Percentiles rank a stretch among this genome's conserved stretches.
These are phyloP conservation scores for Quillaja saponaria DNA, from an alignment of 306 rosid species.

Conservation along the genomic window DNA sequence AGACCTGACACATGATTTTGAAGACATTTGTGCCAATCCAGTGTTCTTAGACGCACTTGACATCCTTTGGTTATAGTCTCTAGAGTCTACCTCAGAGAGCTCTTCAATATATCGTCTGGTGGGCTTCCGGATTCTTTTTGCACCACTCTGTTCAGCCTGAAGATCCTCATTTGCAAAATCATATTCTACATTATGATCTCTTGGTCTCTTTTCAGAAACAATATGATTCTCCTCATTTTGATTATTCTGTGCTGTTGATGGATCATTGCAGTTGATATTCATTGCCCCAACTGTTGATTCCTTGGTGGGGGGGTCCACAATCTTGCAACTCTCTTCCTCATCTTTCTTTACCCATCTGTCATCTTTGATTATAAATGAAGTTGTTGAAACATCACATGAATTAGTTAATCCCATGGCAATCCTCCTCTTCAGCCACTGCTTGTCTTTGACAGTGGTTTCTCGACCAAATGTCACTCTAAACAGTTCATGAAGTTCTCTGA, in stretches of 20 bases:
- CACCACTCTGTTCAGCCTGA: conserved; percentile 56
- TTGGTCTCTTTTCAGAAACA: conserved; percentile 44
- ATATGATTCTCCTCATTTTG: conserved; percentile 48
- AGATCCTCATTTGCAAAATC: conserved; percentile 53
- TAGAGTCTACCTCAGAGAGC: conserved; percentile 76
- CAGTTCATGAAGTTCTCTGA: conserved; percentile 85
- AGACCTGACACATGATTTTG: conserved; percentile 43
- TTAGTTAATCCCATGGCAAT: conserved; percentile 91
- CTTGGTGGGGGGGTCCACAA: conserved; percentile 36
- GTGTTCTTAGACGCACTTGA: conserved; percentile 39
- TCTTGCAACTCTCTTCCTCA: conserved; percentile 46
- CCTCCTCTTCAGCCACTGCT: conserved; percentile 91
- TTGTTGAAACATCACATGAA: conserved; percentile 73
- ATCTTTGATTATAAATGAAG: conserved; percentile 66
- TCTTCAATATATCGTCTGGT: conserved; percentile 97
- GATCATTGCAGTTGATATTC: conserved; percentile 40
- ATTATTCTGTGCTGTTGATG: conserved; percentile 40
- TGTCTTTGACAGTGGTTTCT: conserved; percentile 91
- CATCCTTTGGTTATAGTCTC: conserved; percentile 55
- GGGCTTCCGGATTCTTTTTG: conserved; percentile 87
- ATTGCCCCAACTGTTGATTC: conserved; percentile 37
- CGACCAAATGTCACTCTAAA: conserved; percentile 91
- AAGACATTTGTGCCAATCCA: conserved; percentile 45
- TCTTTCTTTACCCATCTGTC: conserved; percentile 53
- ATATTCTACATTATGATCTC: conserved; percentile 45